These are phyloP conservation scores for Chamaenerion angustifolium DNA, from an alignment of 345 rosid genomes.

Conservation along the genomic window DNA sequence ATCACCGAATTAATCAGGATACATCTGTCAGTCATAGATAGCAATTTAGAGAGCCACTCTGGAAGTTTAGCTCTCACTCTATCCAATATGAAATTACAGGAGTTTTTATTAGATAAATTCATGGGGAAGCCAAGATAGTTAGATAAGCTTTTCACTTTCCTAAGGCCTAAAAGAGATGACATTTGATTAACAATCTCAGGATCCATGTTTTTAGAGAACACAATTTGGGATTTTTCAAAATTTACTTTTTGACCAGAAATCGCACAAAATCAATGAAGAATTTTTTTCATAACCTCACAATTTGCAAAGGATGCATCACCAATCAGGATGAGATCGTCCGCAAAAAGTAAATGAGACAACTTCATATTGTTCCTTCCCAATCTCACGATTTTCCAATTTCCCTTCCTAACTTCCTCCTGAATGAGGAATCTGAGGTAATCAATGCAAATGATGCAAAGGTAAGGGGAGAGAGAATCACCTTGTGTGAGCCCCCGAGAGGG, in stretches of 20 bases:
- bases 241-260: not conserved
- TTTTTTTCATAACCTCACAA: not conserved
- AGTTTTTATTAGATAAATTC: not conserved
- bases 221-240: not conserved
- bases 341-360: slow-evolving; percentile 1
- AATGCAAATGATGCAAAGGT: not conserved
- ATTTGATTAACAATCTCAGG: not conserved
- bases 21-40: not conserved
- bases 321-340: not conserved
- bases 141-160: not conserved
- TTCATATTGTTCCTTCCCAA: not conserved
- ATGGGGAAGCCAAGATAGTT: not conserved
- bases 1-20: not conserved
- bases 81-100: not conserved
- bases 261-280: not conserved
- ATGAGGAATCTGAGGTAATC: not conserved
- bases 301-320: not conserved
- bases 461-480: not conserved
- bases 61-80: not conserved
- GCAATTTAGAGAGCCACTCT: not conserved
- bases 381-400: not conserved
- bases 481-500: not conserved
- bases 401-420: not conserved
- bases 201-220: not conserved
- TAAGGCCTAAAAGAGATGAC: not conserved